Percentiles rank a stretch among this genome's conserved stretches.
phyloP scores from a whole-genome alignment of 345 rosid genomes.

The Dipteronia sinensis region DNA sequence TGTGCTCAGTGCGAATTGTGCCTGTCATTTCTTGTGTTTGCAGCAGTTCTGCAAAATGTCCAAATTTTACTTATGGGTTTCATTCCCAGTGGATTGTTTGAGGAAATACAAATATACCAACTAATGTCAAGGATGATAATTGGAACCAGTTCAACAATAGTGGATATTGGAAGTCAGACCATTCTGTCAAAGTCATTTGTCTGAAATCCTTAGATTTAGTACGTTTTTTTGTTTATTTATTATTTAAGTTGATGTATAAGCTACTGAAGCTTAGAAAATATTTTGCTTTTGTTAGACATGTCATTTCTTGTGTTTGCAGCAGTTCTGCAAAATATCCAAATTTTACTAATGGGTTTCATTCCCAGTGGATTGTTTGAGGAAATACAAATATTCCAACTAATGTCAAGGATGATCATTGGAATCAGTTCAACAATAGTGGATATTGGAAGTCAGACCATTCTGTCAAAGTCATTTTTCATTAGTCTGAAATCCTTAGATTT shows the following conservation, averaged over 20 bases:
- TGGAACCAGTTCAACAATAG: neutral
- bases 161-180: neutral
- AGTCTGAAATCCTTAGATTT: neutral
- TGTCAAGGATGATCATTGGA: neutral
- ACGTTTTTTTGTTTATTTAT: neutral
- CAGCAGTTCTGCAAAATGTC: too few relatives aligned
- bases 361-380: neutral
- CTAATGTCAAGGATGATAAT: neutral
- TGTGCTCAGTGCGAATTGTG: too few relatives aligned
- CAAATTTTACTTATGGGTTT: too few relatives aligned
- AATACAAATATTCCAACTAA: too few relatives aligned
- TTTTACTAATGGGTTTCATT: too few relatives aligned
- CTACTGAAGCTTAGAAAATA: neutral
- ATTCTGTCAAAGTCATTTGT: neutral
- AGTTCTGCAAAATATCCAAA: too few relatives aligned
- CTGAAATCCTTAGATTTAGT: neutral
- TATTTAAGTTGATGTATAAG: neutral
- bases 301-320: too few relatives aligned
- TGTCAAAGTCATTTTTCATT: neutral
- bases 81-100: neutral
- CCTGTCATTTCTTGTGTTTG: too few relatives aligned
- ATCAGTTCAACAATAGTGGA: neutral
- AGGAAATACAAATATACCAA: neutral
- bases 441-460: neutral
- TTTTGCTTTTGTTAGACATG: too few relatives aligned